Conservation (phyloP, 2,329 filamentous ascomycete genomes). For the Pestalotiopsis fici region DNA sequence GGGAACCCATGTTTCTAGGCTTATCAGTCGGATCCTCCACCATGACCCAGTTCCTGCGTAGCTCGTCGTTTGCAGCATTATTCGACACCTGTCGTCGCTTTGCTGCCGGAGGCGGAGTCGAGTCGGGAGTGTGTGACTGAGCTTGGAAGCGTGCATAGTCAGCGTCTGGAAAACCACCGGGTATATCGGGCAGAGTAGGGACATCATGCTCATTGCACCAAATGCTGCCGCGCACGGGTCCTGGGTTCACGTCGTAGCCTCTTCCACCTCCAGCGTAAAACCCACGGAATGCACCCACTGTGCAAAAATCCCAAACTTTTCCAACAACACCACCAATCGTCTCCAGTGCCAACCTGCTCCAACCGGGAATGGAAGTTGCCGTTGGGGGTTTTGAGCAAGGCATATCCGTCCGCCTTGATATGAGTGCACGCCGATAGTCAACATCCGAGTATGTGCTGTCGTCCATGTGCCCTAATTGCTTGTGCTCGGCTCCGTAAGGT, state of each 20-base stretch:
- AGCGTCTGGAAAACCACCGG: conserved; percentile 31
- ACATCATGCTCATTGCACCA: conserved; percentile 31
- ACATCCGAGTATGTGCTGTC: conserved; percentile 60
- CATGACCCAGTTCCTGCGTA: conserved; percentile 72
- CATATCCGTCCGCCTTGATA: conserved; percentile 44
- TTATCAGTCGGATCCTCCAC: conserved; percentile 46
- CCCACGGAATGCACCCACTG: conserved; percentile 70
- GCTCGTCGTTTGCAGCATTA: conserved; percentile 49
- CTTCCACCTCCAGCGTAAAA: conserved; percentile 85
- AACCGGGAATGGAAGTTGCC: conserved; percentile 34
- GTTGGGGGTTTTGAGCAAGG: conserved; percentile 29
- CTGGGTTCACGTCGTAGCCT: conserved; percentile 60
- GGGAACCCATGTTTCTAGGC: conserved; percentile 14
- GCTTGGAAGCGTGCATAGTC: conserved; percentile 33
- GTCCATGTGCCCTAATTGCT: conserved; percentile 38
- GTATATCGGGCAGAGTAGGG: conserved; percentile 24
- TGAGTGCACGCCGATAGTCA: conserved; percentile 55
- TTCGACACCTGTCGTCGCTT: conserved; percentile 57
- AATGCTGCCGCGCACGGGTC: conserved; percentile 15
- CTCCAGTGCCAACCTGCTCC: conserved; percentile 61
- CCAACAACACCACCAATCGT: conserved; percentile 70
- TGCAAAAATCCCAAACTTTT: conserved; percentile 86
- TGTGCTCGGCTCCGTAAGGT: conserved; percentile 34
- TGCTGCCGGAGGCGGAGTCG: conserved; percentile 47
- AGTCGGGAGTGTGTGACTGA: conserved; percentile 33